Evolutionary conservation across 257 asterid genomes (phyloP).

Genomic region (Parsonsia alboflavescens): DNA sequence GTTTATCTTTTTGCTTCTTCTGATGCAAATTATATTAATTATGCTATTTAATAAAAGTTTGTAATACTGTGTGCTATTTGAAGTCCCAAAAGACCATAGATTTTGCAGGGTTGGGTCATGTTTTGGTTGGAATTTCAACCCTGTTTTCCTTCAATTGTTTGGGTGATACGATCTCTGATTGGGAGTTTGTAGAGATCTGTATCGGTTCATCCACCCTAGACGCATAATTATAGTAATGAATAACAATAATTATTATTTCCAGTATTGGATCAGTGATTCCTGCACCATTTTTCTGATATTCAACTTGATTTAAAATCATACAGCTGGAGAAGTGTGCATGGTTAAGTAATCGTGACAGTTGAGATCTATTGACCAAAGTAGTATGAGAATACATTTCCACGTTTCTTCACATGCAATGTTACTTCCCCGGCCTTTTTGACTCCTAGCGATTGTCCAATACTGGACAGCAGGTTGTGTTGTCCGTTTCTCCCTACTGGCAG

Average conservation of each 20-base stretch:
- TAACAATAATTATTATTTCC: too few species aligned
- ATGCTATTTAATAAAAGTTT: conserved; percentile 4
- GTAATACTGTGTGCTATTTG: background rate
- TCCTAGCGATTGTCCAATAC: background rate
- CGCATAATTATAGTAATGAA: background rate
- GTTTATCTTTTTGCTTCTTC: conserved; percentile 21
- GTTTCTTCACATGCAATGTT: background rate
- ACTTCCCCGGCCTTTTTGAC: background rate
- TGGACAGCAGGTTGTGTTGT: background rate
- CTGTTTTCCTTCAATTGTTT: too few species aligned
- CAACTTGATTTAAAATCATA: background rate
- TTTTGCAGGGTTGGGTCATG: conserved; percentile 28
- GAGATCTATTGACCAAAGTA: background rate
- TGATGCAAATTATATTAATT: background rate
- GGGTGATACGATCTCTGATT: background rate
- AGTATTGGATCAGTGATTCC: background rate
- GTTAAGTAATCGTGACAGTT: background rate
- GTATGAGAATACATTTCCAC: background rate
- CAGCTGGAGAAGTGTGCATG: background rate
- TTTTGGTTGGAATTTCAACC: conserved; percentile 39
- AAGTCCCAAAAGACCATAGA: background rate
- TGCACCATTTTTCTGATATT: too few species aligned
- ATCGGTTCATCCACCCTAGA: background rate
- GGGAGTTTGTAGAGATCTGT: background rate
- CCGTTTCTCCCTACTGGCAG: background rate